Base-by-base conservation (phyloP, 2,329 filamentous ascomycete species). In the Neonectria sp. region DNA sequence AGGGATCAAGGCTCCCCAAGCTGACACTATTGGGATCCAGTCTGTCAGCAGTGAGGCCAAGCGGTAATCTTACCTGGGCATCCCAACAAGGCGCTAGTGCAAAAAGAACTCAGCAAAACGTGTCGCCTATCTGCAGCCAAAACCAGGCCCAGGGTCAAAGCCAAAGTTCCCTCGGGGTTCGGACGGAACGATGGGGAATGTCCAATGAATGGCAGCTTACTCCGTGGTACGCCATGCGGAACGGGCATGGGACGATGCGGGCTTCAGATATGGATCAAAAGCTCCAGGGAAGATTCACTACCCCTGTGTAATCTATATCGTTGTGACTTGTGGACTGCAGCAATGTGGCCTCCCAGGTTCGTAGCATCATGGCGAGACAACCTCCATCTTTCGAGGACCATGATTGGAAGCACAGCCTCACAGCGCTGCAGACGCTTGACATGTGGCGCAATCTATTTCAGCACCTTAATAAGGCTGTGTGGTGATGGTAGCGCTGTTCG, bases 1-100 rank as follows among this genome's bases (percentile, higher is more conserved):
- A 46, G 13, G 46, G 46, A 49, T 49, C 46, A 48, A 15, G 46
- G 46, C 37, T n/a, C 37, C 13, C 33, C 11, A 13, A 35, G 33
- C 33, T 35, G 33, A 35, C 33, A 13, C 33, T 13, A 13, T 35
- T 11, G 3, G 37, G 37, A 40, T 8, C 37, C 37, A 40, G 37
- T 40, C 37, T n/a, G 17, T 33, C 27, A 33, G 17, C 4, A 13
- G n/a, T 17, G 24, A 40, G n/a, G 37, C 2, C 4, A 17, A 40
- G 37, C n/a, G 49, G 49, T 52, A 52, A 52, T 52, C 37, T 52
- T 31, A 33, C 48, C 27, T 52, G 49, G 15, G 5, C 17, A 33
- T 24, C 49, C 12, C 17, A 52, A 12, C 29, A 12, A 11, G 13
- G 17, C 49, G 49, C 49, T 52, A 52, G 49, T 21, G 11, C 49